Evolutionary conservation across 768 basidiomycete genomes (phyloP).

Genomic region (Collybia sordida): DNA sequence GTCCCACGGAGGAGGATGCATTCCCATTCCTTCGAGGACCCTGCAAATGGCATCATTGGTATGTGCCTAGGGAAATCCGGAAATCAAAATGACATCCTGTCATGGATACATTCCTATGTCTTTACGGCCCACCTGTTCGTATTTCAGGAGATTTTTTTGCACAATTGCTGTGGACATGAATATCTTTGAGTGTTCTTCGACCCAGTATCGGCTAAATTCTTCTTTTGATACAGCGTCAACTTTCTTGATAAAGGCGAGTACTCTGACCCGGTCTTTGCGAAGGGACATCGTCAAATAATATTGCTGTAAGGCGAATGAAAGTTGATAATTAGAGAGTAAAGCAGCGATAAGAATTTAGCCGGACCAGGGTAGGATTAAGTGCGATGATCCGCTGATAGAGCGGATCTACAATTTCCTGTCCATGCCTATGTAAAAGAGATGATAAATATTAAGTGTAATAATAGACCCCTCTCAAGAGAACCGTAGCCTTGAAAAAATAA

Average conservation of each 20-base stretch:
- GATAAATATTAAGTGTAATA: too few relatives aligned
- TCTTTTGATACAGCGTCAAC: conserved; percentile 25
- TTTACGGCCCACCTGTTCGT: conserved; percentile 24
- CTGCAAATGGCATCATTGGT: conserved; percentile 10
- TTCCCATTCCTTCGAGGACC: conserved; percentile 11
- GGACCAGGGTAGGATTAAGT: too few relatives aligned
- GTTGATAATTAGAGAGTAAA: background rate
- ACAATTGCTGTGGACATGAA: conserved; percentile 29
- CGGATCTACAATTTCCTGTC: too few relatives aligned
- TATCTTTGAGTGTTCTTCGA: conserved; percentile 21
- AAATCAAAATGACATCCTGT: background rate
- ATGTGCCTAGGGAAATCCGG: conserved; percentile 15
- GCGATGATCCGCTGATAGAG: too few relatives aligned
- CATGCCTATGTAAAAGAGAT: too few relatives aligned
- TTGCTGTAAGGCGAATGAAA: background rate
- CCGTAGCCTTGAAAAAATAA: too few relatives aligned
- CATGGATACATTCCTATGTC: background rate
- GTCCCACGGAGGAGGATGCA: conserved; percentile 20
- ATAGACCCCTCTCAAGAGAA: too few relatives aligned
- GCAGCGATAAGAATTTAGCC: too few relatives aligned
- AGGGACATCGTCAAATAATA: conserved; percentile 1
- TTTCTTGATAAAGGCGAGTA: conserved; percentile 24
- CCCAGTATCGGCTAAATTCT: conserved; percentile 32
- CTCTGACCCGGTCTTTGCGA: conserved; percentile 26
- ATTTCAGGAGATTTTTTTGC: conserved; percentile 31